phyloP scores from a whole-genome alignment of 768 basidiomycete genomes.

The Lentinula sp. region DNA sequence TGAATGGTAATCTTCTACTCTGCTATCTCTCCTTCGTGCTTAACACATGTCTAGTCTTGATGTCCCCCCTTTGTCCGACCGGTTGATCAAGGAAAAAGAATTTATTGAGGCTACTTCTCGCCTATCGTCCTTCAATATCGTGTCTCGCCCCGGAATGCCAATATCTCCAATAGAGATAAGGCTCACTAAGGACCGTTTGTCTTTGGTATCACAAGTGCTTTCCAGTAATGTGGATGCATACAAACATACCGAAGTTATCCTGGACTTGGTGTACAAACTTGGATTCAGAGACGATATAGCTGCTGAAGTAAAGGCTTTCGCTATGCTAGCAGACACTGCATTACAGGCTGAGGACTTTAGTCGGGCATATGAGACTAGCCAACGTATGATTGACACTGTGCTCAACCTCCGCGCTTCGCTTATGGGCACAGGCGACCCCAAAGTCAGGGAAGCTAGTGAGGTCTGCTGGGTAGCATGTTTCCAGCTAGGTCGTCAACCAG shows the following conservation, averaged over 20 bases:
- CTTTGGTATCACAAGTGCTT: constrained; percentile 81
- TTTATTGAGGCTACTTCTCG: constrained; percentile 98
- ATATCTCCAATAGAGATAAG: constrained; percentile 93
- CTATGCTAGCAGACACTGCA: constrained; percentile 89
- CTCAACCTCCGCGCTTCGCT: constrained; percentile 36
- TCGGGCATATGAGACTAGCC: constrained; percentile 65
- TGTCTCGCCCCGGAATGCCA: constrained; percentile 64
- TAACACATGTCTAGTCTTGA: constrained; percentile 48
- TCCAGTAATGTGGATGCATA: constrained; percentile 83
- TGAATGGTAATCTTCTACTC: constrained; percentile 61
- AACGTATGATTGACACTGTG: constrained; percentile 65
- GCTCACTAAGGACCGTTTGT: constrained; percentile 82
- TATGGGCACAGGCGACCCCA: constrained; percentile 26
- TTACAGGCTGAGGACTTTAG: constrained; percentile 76
- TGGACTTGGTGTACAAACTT: constrained; percentile 86
- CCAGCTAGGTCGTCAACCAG: constrained; percentile 79
- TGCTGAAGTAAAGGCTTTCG: constrained; percentile 78
- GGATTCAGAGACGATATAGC: constrained; percentile 67
- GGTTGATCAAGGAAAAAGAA: constrained; percentile 65
- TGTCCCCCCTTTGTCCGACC: constrained; percentile 61
- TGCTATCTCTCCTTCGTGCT: constrained; percentile 5
- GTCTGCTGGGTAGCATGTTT: constrained; percentile 90
- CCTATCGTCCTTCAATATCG: constrained; percentile 86
- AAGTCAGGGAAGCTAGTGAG: constrained; percentile 57
- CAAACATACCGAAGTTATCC: constrained; percentile 86